Conservation (phyloP, 2,329 filamentous ascomycete genomes). For the Pseudonectria buxi region DNA sequence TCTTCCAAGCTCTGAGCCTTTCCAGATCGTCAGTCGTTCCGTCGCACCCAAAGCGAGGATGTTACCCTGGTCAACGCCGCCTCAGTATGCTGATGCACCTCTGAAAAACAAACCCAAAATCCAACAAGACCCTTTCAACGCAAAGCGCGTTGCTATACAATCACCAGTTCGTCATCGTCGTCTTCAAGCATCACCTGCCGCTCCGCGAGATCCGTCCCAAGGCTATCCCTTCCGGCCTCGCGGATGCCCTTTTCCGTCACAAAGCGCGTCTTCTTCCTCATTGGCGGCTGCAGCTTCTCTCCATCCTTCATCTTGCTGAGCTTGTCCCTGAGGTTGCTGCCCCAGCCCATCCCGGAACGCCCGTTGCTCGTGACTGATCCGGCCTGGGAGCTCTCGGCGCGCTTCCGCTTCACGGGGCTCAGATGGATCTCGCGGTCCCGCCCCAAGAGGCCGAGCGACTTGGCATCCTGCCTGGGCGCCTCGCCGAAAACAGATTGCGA, state of each 20-base stretch:
- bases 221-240: conserved; percentile 68
- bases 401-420: conserved; percentile 56
- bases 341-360: conserved; percentile 47
- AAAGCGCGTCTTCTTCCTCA: conserved; percentile 71
- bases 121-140: neutral
- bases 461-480: conserved; percentile 35
- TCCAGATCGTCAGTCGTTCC: no score
- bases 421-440: conserved; percentile 44
- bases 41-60: no score
- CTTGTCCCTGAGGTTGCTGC: conserved; percentile 47
- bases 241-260: conserved; percentile 71
- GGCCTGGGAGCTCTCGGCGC: conserved; percentile 41
- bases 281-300: conserved; percentile 44
- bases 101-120: neutral
- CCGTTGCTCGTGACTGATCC: conserved; percentile 21
- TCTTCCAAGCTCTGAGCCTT: no score
- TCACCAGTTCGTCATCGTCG: conserved; percentile 47
- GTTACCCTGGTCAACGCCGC: neutral
- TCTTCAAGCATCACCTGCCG: conserved; percentile 33
- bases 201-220: conserved; percentile 46
- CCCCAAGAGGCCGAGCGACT: conserved; percentile 26
- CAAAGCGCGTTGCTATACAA: conserved; percentile 28
- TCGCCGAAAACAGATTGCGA: conserved; percentile 18
- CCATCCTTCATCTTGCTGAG: conserved; percentile 56
- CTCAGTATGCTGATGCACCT: neutral